Base-by-base conservation (phyloP, 2,329 filamentous ascomycete species). In the Dothideomycetidae sp. region DNA sequence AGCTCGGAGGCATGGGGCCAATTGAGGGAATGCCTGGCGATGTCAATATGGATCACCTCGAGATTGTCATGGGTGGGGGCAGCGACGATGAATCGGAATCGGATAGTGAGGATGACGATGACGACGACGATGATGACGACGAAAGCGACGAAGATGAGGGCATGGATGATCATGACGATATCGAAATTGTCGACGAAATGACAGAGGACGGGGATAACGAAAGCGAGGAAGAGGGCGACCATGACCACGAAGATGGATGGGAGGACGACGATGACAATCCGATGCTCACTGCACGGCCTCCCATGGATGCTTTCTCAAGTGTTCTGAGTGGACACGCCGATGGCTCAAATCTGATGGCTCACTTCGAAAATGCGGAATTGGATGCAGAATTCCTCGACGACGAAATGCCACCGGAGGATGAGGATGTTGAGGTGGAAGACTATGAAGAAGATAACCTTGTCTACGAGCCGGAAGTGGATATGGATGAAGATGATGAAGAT, bases 31-130 rank as follows among this genome's bases (percentile, higher is more conserved):
- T 76, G 29, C 64, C 71, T 28, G 73, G 73, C 10, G 73, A 77
- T 48, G 59, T 64, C n/a, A 63, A 61, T 15, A 68, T 75, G 58
- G 76, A 82, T 26, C n/a, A n/a, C n/a, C 81, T 94, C 36, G 86
- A 93, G 62, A 81, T 96, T 48, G 82, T 93, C 44, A 81, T 94
- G 66, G 80, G 81, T 36, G 73, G 73, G n/a, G 76, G 78, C 5
- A 70, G 72, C 2, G 71, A 74, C 23, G 76, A 76, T 36, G 75
- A 71, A 14, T 66, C 67, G 5, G 63, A 70, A 5, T 70, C 75
- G 10, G 73, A 75, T 1, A 71, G 68, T 17, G 62, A 67, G 5
- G 68, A 73, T 3, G 69, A 72, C 3, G 62, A 60, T 39, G 63
- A 62, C 37, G 71, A 74, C 17, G 70, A 75, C 16, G 75, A 78